Base-by-base conservation (phyloP, 169 alveolate genomes). In the Eimeria falciformis region DNA sequence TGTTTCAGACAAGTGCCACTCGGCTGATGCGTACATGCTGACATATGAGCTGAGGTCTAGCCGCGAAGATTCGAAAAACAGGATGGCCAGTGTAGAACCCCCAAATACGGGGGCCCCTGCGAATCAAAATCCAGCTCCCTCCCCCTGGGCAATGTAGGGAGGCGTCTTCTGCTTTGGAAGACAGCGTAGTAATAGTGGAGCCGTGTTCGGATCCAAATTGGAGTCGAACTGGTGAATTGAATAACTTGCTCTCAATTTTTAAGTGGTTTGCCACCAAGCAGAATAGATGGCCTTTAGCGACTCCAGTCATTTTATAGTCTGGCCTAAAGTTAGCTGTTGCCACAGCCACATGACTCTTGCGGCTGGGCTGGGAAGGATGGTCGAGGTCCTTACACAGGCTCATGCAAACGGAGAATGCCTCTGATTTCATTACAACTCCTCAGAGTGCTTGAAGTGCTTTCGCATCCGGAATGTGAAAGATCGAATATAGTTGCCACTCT, bases 21-120 rank as follows among this genome's bases (percentile, higher is more conserved):
- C 82, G 5, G 66, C 90, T 37, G 90, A 84, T 50, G 91, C 91
- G n/a, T 84, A 84, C 68, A 58, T 84, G 91, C 82, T 84, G 7
- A 56, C 68, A 58, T 84, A 84, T 25, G 62, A 65, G 62, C 78
- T 82, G 5, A 18, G 79, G 5, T 68, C 79, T 27, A 27, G 79
- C 47, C 53, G 79, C 33, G 79, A 68, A 29, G 47, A 23, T 9
- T 33, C 79, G 21, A 33, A 23, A 27, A 12, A 47, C 79, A 68
- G 79, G 9, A n/a, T 27, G 21, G 79, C 79, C 7, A 27, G 4
- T 25, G 79, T 68, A 5, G 21, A 58, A 58, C 9, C 71, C 7
- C 33, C 71, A 14, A 58, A 58, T 18, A 9, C 33, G 27, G 7
- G 9, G 29, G 33, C 18, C 33, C 71, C 71, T 14, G 62, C 9